Base-by-base conservation (phyloP, 805 yeast species). In the Saturnispora gosingensis region DNA sequence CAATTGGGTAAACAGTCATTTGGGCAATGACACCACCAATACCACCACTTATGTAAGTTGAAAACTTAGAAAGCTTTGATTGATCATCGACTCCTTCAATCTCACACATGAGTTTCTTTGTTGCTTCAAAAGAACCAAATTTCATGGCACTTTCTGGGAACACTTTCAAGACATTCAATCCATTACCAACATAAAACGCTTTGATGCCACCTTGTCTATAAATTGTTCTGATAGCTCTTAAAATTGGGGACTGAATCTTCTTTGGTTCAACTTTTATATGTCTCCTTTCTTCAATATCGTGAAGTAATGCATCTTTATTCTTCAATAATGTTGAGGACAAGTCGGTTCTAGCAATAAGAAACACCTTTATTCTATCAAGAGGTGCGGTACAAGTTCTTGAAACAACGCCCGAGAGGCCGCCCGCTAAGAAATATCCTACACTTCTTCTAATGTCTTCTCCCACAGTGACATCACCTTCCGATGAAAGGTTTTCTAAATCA, bases 91-190 rank as follows among this genome's bases (percentile, higher is more conserved):
- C 82, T 13, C 95, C 95, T 67, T 88, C 97, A 7, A 90, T 53
- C 27, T 71, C 65, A 20, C 95, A 83, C 61, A 93, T 71, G 28
- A 83, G 62, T 52, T 85, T 73, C 61, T 93, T 93, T 0, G 90
- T 83, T 5, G 88, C 77, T 66, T 91, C 99, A 66, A 93, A 91
- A 4, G 96, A 82, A 3, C 99, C 98, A 68, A 93, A 91, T 64
- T 93, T 93, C 80, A 91, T 91, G 1, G 98, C 97, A 36, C 95
- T 85, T 66, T 91, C 99, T 0, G 99, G 99, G 63, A 93, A 88
- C 20, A 91, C 97, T 65, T 91, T 91, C 51, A 90, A 61, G n/a
- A 86, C 88, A 65, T 93, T 93, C 45, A 91, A 72, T 1, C 97
- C 98, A 69, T 91, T 91, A 5, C 97, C 99, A 15, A 90, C 96